Evolutionary conservation across 495 filamentous ascomycete species (phyloP), one percentile per base, ranked within the genome.

Genomic region (Amphirosellinia nigrospora): DNA sequence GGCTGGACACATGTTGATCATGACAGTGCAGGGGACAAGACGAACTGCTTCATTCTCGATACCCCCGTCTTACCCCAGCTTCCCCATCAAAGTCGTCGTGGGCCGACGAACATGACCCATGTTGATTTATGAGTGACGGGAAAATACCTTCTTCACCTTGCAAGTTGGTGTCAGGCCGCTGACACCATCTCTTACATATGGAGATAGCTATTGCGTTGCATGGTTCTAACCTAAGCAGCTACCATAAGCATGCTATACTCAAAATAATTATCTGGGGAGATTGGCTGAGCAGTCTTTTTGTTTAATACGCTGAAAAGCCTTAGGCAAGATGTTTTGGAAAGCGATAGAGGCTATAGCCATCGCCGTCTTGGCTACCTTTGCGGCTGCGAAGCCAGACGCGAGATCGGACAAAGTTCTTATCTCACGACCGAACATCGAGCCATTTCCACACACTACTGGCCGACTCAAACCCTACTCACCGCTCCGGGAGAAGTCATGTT

Each of bases 401-500:
- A 6, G 36, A 26, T 46, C 11, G 7, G 52, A 19, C 26, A 23
- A 15, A 58, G 21, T 13, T 43, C 16, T 59, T 5, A 23, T 67
- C 48, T 45, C 64, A 53, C 64, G 52, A 43, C 64, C 64, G 39
- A 46, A 36, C 23, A 48, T 46, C 28, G 28, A 67, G 39, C 64
- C 64, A 36, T 67, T 59, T 52, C 64, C 64, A 8, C 28, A 67
- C 28, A 67, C 58, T 21, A 67, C 38, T 28, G 64, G 64, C 11
- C 64, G 64, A 19, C 36, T 26, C 5, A 23, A 16, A 36, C 64
- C 52, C 4, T 13, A 23, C 19, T 67, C 50, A 11, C 19, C 52
- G 39, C 39, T 15, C 11, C 39, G 64, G 28, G 59, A 36, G 16
- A 67, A 58, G 52, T 21, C 64, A 34, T 67, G 64, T 46, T 45